These are phyloP conservation scores for Gossypium anomalum DNA, from an alignment of 345 rosid species.

Conservation along the genomic window DNA sequence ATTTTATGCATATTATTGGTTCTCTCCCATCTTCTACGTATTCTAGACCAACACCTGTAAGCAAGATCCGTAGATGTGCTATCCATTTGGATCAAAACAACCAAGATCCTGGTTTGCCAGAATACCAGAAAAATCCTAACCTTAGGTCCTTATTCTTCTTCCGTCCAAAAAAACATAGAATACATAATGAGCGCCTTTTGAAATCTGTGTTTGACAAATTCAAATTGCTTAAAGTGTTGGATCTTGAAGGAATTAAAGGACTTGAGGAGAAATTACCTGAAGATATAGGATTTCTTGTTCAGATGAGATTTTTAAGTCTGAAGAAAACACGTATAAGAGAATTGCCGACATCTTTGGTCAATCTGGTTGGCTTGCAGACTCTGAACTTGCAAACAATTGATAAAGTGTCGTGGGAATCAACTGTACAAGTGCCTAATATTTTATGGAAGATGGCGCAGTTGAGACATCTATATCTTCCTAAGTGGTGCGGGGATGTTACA, in stretches of 20 bases:
- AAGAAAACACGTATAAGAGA: conserved; percentile 16
- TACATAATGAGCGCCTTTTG: background rate
- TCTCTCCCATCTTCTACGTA: background rate
- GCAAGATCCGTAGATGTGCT: conserved; percentile 9
- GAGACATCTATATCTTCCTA: conserved; percentile 21
- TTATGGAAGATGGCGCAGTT: conserved; percentile 16
- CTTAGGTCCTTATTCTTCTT: conserved; percentile 19
- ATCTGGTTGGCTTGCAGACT: conserved; percentile 12
- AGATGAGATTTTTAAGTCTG: conserved; percentile 18
- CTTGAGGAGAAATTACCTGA: conserved; percentile 14
- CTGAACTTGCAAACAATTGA: conserved; percentile 18
- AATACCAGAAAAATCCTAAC: conserved; percentile 7
- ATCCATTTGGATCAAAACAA: conserved; percentile 7
- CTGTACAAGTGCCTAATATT: conserved; percentile 16
- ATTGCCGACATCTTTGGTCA: conserved; percentile 8
- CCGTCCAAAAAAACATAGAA: conserved; percentile 15
- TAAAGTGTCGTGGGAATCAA: conserved; percentile 21
- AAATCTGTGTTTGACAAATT: conserved; percentile 15
- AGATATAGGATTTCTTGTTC: conserved; percentile 13
- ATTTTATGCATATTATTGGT: conserved; percentile 19
- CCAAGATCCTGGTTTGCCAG: background rate
- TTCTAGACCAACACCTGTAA: background rate
- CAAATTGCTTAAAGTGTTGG: conserved; percentile 18
- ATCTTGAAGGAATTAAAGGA: conserved; percentile 22
- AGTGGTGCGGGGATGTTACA: conserved; percentile 12